A percentile compares a stretch with the other conserved stretches of the same genome.
These are phyloP conservation scores for Penicillium diatomitis DNA, from an alignment of 495 filamentous ascomycete species.

Conservation along the genomic window DNA sequence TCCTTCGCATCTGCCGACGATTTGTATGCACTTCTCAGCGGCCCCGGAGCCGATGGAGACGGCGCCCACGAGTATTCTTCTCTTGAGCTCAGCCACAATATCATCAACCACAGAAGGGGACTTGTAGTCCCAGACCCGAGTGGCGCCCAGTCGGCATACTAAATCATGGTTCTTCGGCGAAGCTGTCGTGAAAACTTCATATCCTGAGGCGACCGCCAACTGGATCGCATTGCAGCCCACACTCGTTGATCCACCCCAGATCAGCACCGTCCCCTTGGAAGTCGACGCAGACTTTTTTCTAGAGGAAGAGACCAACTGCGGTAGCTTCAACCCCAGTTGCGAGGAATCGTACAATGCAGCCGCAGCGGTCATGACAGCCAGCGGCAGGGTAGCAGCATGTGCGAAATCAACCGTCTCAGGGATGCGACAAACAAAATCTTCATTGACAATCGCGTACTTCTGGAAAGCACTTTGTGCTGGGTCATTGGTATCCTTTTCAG, in stretches of 20 bases:
- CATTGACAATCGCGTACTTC: conserved; percentile 31
- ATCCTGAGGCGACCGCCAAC: conserved; percentile 48
- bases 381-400: conserved; percentile 41
- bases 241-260: conserved; percentile 43
- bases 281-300: conserved; percentile 4
- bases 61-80: not conserved
- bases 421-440: conserved; percentile 30
- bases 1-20: conserved; percentile 2
- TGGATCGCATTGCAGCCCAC: conserved; percentile 56
- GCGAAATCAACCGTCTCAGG: conserved; percentile 38
- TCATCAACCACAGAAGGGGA: conserved; percentile 21
- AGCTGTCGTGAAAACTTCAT: conserved; percentile 48
- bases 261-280: conserved; percentile 26
- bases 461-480: conserved; percentile 36
- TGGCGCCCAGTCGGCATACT: conserved; percentile 45
- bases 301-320: not conserved
- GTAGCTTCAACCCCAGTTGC: conserved; percentile 30
- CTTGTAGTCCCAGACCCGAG: conserved; percentile 50
- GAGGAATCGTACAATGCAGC: conserved; percentile 37
- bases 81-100: conserved; percentile 1
- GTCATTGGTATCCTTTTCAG: not conserved
- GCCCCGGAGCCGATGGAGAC: not conserved
- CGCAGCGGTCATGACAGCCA: conserved; percentile 46
- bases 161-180: conserved; percentile 45
- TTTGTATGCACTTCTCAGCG: not conserved